Evolutionary conservation across 73 alveolate genomes (phyloP).

Genomic region (Tetrahymena borealis): DNA sequence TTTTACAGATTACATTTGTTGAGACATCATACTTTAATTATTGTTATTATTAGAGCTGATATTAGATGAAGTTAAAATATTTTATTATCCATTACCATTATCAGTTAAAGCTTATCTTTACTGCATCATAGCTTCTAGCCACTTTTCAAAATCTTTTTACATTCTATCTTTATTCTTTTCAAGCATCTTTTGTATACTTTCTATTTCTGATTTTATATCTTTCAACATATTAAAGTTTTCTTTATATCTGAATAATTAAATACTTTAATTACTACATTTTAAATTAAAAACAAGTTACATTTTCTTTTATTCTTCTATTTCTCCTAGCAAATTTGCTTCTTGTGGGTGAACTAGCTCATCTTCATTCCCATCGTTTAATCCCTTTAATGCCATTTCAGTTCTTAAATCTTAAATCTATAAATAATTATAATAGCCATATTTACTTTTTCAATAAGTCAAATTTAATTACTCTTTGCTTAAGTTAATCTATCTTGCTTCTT

Average conservation of each 20-base stretch:
- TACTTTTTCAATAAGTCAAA: too few relatives aligned
- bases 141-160: constrained; percentile 74
- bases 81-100: neutral
- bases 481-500: constrained; percentile 49
- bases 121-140: constrained; percentile 73
- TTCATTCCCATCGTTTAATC: constrained; percentile 65
- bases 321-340: constrained; percentile 52
- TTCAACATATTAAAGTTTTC: constrained; percentile 55
- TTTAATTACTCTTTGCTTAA: constrained; percentile 18
- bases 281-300: constrained; percentile 7
- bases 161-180: constrained; percentile 55
- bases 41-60: neutral
- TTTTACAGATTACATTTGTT: neutral
- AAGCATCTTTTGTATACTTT: constrained; percentile 52
- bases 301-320: constrained; percentile 41
- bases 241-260: neutral
- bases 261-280: neutral
- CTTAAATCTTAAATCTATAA: constrained; percentile 62
- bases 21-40: constrained; percentile 20
- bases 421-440: neutral
- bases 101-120: constrained; percentile 6
- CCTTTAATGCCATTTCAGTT: constrained; percentile 74
- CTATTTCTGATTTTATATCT: constrained; percentile 74
- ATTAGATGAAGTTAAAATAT: neutral
- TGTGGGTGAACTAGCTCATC: constrained; percentile 49